Evolutionary conservation across 2,329 filamentous ascomycete genomes (phyloP).

Genomic region (Dactylonectria macrodidyma): DNA sequence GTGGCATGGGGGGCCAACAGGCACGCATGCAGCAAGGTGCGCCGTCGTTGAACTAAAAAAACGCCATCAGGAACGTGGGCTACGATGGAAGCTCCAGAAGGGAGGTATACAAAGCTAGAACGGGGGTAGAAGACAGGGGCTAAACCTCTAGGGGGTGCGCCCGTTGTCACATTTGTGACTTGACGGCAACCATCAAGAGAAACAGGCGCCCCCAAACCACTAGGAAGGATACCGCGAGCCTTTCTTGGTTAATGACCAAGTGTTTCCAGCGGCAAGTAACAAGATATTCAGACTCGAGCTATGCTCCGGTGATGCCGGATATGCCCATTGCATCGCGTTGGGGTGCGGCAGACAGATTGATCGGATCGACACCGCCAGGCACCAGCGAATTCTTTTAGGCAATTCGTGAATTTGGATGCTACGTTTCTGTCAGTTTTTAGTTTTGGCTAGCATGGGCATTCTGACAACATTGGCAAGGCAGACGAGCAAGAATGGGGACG

Average conservation of each 20-base stretch:
- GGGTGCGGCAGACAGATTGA: constrained; percentile 34
- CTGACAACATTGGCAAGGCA: constrained; percentile 4
- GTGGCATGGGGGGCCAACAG: constrained; percentile 9
- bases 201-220: constrained; percentile 9
- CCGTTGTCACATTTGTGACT: not conserved
- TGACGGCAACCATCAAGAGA: not conserved
- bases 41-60: constrained; percentile 23
- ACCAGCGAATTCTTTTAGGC: constrained; percentile 27
- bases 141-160: constrained; percentile 11
- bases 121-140: constrained; percentile 24
- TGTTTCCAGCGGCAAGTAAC: constrained; percentile 8
- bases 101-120: constrained; percentile 20
- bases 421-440: constrained; percentile 20
- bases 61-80: constrained; percentile 22
- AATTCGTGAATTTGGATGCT: constrained; percentile 32
- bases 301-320: constrained; percentile 28
- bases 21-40: constrained; percentile 13
- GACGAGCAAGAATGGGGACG: constrained; percentile 9
- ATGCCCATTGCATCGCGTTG: constrained; percentile 15
- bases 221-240: constrained; percentile 1
- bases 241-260: constrained; percentile 19
- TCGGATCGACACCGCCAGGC: constrained; percentile 33
- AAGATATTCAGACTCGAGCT: constrained; percentile 15
- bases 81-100: constrained; percentile 24
- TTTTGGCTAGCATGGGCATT: constrained; percentile 26